phyloP scores from a whole-genome alignment of 345 rosid genomes.

The Eucalyptus pauciflora region DNA sequence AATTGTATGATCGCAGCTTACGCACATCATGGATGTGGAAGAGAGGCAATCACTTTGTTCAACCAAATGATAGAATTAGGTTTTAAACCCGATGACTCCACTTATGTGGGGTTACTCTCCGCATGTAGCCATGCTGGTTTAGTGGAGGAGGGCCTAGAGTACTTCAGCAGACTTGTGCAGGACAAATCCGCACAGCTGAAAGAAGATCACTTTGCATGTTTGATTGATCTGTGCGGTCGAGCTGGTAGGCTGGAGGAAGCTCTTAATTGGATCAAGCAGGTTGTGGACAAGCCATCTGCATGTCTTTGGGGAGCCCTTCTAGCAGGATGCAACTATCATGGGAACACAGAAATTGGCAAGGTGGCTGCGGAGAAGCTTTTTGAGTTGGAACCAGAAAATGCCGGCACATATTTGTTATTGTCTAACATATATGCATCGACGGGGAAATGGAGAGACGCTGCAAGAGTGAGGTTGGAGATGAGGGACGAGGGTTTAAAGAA shows the following conservation, averaged over 20 bases:
- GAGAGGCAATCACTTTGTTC: slow-evolving; percentile 45
- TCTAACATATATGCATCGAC: slow-evolving; percentile 47
- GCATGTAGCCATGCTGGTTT: slow-evolving; percentile 74
- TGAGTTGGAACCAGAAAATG: slow-evolving; percentile 41
- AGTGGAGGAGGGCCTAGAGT: slow-evolving; percentile 47
- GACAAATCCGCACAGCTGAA: slow-evolving; percentile 26
- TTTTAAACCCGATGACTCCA: slow-evolving; percentile 44
- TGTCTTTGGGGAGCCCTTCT: slow-evolving; percentile 60
- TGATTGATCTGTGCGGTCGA: slow-evolving; percentile 56
- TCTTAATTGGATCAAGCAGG: slow-evolving; percentile 19
- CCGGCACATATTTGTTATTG: slow-evolving; percentile 32
- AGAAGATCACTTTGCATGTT: slow-evolving; percentile 65
- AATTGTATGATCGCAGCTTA: slow-evolving; percentile 66
- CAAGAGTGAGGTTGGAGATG: slow-evolving; percentile 38
- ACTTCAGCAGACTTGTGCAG: slow-evolving; percentile 35
- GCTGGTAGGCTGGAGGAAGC: slow-evolving; percentile 60
- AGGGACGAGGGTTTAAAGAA: slow-evolving; percentile 62
- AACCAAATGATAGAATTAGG: slow-evolving; percentile 40
- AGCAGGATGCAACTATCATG: slow-evolving; percentile 48
- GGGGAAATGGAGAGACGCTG: slow-evolving; percentile 46
- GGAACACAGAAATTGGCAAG: slow-evolving; percentile 32
- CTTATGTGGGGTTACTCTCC: slow-evolving; percentile 51
- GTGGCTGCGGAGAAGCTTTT: slow-evolving; percentile 38
- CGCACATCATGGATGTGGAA: slow-evolving; percentile 65
- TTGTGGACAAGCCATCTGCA: slow-evolving; percentile 13